These are phyloP conservation scores for Hsuehochloa calcarea DNA, from an alignment of 176 grass and related monocot genomes.

Conservation along the genomic window DNA sequence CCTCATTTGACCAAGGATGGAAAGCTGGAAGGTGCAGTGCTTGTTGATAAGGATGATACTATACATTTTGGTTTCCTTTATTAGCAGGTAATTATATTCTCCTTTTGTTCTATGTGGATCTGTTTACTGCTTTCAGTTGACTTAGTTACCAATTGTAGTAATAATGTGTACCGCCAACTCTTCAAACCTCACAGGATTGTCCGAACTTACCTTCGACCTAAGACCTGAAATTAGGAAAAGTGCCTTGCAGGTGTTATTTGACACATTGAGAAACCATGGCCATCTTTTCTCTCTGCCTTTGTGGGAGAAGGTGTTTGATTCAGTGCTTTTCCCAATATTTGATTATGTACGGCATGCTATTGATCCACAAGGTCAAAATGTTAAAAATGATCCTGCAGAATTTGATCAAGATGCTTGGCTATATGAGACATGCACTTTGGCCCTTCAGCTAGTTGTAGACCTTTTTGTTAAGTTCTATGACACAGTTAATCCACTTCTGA, in stretches of 20 bases:
- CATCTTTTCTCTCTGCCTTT: slow-evolving; percentile 97
- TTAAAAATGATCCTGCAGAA: slow-evolving; percentile 63
- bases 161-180: slow-evolving; percentile 29
- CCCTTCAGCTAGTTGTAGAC: slow-evolving; percentile 97
- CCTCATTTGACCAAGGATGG: slow-evolving; percentile 61
- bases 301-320: slow-evolving; percentile 99
- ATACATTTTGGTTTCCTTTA: slow-evolving; percentile 99
- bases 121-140: slow-evolving; percentile 26
- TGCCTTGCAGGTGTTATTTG: slow-evolving; percentile 96
- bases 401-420: slow-evolving; percentile 98
- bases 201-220: slow-evolving; percentile 97
- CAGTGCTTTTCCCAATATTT: slow-evolving; percentile 99
- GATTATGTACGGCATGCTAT: slow-evolving; percentile 97
- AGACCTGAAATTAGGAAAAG: slow-evolving; percentile 98
- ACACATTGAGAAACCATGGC: slow-evolving; percentile 95
- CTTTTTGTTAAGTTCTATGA: slow-evolving; percentile 99
- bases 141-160: slow-evolving; percentile 24
- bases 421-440: slow-evolving; percentile 96
- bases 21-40: slow-evolving; percentile 64
- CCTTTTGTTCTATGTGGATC: slow-evolving; percentile 10
- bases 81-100: slow-evolving; percentile 68
- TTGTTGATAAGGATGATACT: slow-evolving; percentile 86
- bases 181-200: slow-evolving; percentile 70
- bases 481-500: slow-evolving; percentile 86
- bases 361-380: slow-evolving; percentile 72